Percentiles rank a stretch among this genome's conserved stretches.
Conservation (phyloP, 1,139 yeast genomes). For the Saccharomyces uvarum region DNA sequence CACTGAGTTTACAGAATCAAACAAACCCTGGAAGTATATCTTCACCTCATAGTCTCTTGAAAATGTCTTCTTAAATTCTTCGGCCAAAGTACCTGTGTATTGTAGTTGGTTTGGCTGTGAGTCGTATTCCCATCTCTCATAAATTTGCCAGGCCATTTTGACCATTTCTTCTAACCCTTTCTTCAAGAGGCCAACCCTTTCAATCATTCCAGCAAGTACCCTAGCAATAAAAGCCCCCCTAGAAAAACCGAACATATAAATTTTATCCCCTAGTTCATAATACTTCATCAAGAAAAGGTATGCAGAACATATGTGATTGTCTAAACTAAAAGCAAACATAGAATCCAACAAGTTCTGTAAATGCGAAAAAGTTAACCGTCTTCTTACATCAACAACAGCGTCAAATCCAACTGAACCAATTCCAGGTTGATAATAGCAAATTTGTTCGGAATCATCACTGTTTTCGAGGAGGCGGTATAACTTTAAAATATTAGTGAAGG, state of each 20-base stretch:
- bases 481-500: slow-evolving; percentile 50
- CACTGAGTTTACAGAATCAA: slow-evolving; percentile 61
- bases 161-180: slow-evolving; percentile 48
- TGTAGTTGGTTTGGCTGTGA: slow-evolving; percentile 46
- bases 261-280: slow-evolving; percentile 43
- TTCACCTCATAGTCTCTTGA: slow-evolving; percentile 37
- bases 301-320: slow-evolving; percentile 49
- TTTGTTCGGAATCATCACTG: slow-evolving; percentile 34
- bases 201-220: slow-evolving; percentile 56
- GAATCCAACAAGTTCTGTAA: slow-evolving; percentile 38
- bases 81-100: slow-evolving; percentile 38
- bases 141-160: slow-evolving; percentile 53
- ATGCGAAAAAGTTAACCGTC: slow-evolving; percentile 18
- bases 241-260: slow-evolving; percentile 54
- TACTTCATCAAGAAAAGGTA: slow-evolving; percentile 44
- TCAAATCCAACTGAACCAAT: slow-evolving; percentile 46
- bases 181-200: slow-evolving; percentile 48
- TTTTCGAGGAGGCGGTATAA: slow-evolving; percentile 47
- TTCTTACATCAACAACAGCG: slow-evolving; percentile 25
- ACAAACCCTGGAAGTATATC: slow-evolving; percentile 54
- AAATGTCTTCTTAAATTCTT: slow-evolving; percentile 47
- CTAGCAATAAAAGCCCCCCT: slow-evolving; percentile 62
- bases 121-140: slow-evolving; percentile 53
- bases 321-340: slow-evolving; percentile 46
- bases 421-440: slow-evolving; percentile 62